Percentiles rank a stretch among this genome's conserved stretches.
phyloP scores from a whole-genome alignment of 441 rosid genomes.

The Erodium chrysanthum region DNA sequence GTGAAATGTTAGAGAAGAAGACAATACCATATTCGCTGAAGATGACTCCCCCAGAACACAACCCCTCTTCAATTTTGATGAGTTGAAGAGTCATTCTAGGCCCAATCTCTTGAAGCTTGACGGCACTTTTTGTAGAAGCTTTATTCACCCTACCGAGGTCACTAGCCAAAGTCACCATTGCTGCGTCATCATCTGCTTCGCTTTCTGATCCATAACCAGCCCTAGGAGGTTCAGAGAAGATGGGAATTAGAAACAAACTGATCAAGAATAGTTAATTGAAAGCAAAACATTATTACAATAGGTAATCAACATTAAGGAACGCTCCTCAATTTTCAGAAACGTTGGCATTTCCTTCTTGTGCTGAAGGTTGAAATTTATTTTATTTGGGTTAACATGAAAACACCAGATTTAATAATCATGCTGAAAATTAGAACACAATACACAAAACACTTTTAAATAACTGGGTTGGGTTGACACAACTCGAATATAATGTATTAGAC shows the following conservation, averaged over 20 bases:
- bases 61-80: slow-evolving; percentile 69
- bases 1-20: background rate
- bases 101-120: slow-evolving; percentile 82
- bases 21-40: slow-evolving; percentile 58
- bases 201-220: slow-evolving; percentile 26
- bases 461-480: too few relatives aligned
- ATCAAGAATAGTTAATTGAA: background rate
- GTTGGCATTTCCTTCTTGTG: too few relatives aligned
- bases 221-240: slow-evolving; percentile 7
- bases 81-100: slow-evolving; percentile 90
- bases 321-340: too few relatives aligned
- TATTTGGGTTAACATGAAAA: background rate
- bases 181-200: slow-evolving; percentile 79
- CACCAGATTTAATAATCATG: background rate
- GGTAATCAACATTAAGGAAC: background rate
- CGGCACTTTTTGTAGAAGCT: slow-evolving; percentile 62
- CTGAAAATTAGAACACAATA: too few relatives aligned
- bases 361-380: background rate
- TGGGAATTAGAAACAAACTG: background rate
- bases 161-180: slow-evolving; percentile 61
- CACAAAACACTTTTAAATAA: too few relatives aligned
- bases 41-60: slow-evolving; percentile 65
- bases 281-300: background rate
- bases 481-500: too few relatives aligned
- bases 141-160: slow-evolving; percentile 60